Percentiles rank a stretch among this genome's conserved stretches.
Conservation (phyloP, 306 rosid genomes). For the Cicer judaicum region DNA sequence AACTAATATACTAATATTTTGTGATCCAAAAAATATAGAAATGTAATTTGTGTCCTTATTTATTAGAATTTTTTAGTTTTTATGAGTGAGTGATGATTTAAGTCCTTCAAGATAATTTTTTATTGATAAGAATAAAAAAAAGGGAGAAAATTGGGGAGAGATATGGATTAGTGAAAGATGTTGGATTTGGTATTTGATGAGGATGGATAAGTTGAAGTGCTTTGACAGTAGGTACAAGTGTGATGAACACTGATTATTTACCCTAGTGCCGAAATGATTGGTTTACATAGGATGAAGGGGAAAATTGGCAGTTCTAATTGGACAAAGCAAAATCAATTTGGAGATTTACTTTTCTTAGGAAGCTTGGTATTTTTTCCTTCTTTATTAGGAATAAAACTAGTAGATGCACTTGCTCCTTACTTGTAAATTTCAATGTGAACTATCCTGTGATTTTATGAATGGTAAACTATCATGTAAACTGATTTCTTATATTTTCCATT, state of each 20-base stretch:
- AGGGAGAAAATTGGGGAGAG: background rate
- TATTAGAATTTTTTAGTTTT: conserved; percentile 23
- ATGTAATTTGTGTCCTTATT: background rate
- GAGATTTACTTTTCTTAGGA: too few species aligned
- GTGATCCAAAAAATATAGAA: background rate
- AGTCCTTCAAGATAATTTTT: conserved; percentile 8
- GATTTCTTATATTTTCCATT: conserved; percentile 29
- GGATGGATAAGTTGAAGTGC: background rate
- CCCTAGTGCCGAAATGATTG: background rate
- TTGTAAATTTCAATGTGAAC: too few species aligned
- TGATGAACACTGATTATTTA: conserved; percentile 22
- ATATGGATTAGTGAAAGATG: background rate
- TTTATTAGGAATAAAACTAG: background rate
- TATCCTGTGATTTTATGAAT: too few species aligned
- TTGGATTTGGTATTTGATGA: conserved; percentile 14
- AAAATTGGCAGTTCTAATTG: background rate
- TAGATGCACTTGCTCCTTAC: too few species aligned
- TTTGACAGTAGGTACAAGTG: conserved; percentile 18
- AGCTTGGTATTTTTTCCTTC: background rate
- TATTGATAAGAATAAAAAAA: background rate
- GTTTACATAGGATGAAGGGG: background rate
- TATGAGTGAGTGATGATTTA: background rate
- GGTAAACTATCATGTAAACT: conserved; percentile 2
- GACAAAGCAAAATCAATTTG: background rate
- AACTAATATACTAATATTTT: too few species aligned